phyloP scores from a whole-genome alignment of 176 grass and related monocot genomes.

The Aegilops speltoides region DNA sequence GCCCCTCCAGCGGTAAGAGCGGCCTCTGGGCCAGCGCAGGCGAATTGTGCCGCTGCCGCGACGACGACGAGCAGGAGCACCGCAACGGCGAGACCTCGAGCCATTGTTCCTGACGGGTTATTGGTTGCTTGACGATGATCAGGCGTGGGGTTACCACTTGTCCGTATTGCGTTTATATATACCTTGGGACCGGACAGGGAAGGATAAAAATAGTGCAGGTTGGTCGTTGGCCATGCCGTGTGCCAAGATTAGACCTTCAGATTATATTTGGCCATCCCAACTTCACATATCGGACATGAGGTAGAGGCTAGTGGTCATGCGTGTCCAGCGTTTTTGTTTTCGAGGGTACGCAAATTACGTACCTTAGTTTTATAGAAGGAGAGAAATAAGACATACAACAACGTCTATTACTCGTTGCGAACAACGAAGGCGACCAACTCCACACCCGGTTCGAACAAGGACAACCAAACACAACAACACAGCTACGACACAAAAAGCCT shows the following conservation, averaged over 20 bases:
- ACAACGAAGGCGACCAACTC: too few species aligned
- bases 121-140: not conserved
- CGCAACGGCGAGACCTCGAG: not conserved
- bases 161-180: not conserved
- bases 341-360: too few species aligned
- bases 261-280: not conserved
- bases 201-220: not conserved
- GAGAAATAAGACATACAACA: too few species aligned
- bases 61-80: not conserved
- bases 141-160: not conserved
- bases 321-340: not conserved
- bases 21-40: not conserved
- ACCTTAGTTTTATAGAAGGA: too few species aligned
- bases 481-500: too few species aligned
- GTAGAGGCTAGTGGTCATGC: not conserved
- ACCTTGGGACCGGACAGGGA: not conserved
- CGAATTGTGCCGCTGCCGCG: not conserved
- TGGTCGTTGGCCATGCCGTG: not conserved
- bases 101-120: not conserved
- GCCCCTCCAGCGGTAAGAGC: not conserved
- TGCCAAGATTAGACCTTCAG: not conserved
- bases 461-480: too few species aligned
- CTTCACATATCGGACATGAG: not conserved
- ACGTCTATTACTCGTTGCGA: too few species aligned
- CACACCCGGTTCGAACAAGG: too few species aligned